These are phyloP conservation scores for Mycena albidolilacea DNA, from an alignment of 768 basidiomycete genomes.

Conservation along the genomic window DNA sequence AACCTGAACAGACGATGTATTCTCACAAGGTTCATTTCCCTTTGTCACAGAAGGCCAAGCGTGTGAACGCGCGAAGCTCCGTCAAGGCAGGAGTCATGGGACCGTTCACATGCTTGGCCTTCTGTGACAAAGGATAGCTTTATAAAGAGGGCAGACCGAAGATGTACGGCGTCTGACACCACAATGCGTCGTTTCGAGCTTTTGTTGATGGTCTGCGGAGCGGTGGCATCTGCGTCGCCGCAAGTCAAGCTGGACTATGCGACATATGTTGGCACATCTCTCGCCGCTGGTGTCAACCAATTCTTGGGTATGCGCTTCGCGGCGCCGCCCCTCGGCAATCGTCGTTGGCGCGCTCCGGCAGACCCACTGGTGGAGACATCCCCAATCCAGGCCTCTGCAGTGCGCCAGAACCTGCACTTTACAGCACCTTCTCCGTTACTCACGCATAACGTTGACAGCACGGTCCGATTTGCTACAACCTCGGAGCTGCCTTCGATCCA, in stretches of 20 bases:
- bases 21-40: slow-evolving; percentile 16
- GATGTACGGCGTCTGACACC: slow-evolving; percentile 13
- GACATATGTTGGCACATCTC: slow-evolving; percentile 28
- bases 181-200: slow-evolving; percentile 24
- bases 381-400: slow-evolving; percentile 26
- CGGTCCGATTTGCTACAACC: slow-evolving; percentile 28
- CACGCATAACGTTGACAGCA: slow-evolving; percentile 28
- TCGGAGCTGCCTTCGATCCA: slow-evolving; percentile 28
- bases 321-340: slow-evolving; percentile 26
- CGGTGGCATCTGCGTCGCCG: slow-evolving; percentile 21
- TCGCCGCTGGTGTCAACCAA: slow-evolving; percentile 26
- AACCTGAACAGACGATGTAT: slow-evolving; percentile 16
- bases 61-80: slow-evolving; percentile 6
- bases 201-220: slow-evolving; percentile 12
- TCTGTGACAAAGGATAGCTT: background rate
- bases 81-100: no score
- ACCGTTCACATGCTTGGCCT: slow-evolving; percentile 16
- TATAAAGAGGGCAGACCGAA: slow-evolving; percentile 28
- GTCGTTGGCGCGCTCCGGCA: slow-evolving; percentile 28
- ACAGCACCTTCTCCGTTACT: slow-evolving; percentile 5
- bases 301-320: slow-evolving; percentile 33
- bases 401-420: slow-evolving; percentile 19
- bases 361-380: slow-evolving; percentile 26
- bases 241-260: slow-evolving; percentile 30
- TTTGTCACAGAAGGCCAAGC: background rate